These are phyloP conservation scores for Rhodotorula sp. DNA, from an alignment of 1,284 basidiomycete species.

Conservation along the genomic window DNA sequence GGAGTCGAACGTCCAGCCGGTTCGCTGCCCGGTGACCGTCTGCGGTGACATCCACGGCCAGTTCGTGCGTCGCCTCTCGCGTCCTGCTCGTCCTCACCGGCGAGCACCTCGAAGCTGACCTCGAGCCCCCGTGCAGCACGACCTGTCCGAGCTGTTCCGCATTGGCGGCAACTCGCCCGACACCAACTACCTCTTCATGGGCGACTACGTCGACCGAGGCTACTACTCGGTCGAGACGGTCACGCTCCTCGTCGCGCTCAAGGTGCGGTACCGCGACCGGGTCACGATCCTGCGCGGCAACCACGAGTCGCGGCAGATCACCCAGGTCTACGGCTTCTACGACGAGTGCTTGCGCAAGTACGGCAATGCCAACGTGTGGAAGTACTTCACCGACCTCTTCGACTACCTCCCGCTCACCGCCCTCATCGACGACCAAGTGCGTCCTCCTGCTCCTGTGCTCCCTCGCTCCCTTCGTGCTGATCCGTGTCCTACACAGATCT, in stretches of 20 bases:
- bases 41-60: conserved; percentile 99
- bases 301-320: conserved; percentile 99
- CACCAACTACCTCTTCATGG: conserved; percentile 99
- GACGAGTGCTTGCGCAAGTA: conserved; percentile 99
- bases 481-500: conserved; percentile 67
- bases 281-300: conserved; percentile 98
- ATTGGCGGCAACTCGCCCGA: conserved; percentile 99
- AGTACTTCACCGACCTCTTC: conserved; percentile 98
- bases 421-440: conserved; percentile 95
- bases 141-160: conserved; percentile 97
- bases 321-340: conserved; percentile 99
- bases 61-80: conserved; percentile 72
- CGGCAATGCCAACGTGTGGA: conserved; percentile 99
- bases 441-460: conserved; percentile 50
- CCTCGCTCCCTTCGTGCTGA: neutral
- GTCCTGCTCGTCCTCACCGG: neutral
- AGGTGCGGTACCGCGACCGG: conserved; percentile 96
- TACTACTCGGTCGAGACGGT: conserved; percentile 99
- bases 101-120: neutral
- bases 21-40: conserved; percentile 94
- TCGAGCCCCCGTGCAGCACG: conserved; percentile 65
- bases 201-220: conserved; percentile 98
- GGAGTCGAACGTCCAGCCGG: conserved; percentile 96
- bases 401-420: conserved; percentile 97
- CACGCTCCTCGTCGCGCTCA: conserved; percentile 95